phyloP scores from a whole-genome alignment of 768 basidiomycete genomes.

The Cantharellus cinnabarinus region DNA sequence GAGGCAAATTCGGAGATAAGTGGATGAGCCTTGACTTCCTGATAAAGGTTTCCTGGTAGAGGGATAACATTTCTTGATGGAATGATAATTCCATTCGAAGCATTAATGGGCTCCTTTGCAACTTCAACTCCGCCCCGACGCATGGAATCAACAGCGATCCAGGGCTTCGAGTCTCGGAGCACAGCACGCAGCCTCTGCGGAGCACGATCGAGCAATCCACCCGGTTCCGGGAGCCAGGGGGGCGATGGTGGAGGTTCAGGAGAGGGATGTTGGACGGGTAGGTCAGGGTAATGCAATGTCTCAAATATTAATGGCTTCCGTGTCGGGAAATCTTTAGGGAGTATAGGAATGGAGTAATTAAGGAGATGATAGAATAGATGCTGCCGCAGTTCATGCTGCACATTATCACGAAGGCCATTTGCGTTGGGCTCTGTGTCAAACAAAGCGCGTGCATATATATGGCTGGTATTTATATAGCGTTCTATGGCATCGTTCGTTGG shows the following conservation, averaged over 20 bases:
- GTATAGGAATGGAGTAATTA: constrained; percentile 44
- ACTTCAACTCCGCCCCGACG: constrained; percentile 54
- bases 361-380: constrained; percentile 88
- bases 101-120: constrained; percentile 34
- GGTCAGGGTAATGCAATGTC: constrained; percentile 57
- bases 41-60: constrained; percentile 41
- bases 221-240: constrained; percentile 72
- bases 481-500: constrained; percentile 85
- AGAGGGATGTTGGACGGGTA: constrained; percentile 36
- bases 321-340: constrained; percentile 15
- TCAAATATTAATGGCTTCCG: constrained; percentile 17
- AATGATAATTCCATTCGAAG: constrained; percentile 57
- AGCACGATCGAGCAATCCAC: constrained; percentile 58
- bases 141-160: constrained; percentile 54
- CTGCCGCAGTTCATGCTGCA: constrained; percentile 67
- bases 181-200: constrained; percentile 62
- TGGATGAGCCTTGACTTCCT: constrained; percentile 23
- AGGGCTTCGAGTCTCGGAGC: constrained; percentile 20
- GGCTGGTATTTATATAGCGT: constrained; percentile 19
- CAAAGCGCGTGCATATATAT: constrained; percentile 20
- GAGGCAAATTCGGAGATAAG: constrained; percentile 54
- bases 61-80: constrained; percentile 57
- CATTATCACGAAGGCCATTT: constrained; percentile 41
- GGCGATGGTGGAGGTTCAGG: constrained; percentile 49
- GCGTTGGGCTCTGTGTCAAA: constrained; percentile 19